Evolutionary conservation across 495 filamentous ascomycete species (phyloP).

Genomic region (Aspergillus panamensis): DNA sequence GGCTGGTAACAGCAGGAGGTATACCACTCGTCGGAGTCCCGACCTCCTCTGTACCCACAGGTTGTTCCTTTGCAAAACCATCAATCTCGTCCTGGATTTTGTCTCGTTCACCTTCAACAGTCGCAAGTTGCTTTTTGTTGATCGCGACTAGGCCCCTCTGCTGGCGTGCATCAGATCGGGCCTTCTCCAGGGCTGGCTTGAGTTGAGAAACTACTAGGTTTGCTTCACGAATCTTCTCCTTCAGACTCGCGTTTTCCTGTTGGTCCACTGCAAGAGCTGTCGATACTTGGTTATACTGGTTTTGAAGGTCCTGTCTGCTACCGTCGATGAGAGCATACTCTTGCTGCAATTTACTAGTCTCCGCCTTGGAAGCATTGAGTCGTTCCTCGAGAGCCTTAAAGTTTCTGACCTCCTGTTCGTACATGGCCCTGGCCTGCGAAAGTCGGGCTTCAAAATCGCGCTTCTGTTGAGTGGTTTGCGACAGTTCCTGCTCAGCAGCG

Average conservation of each 20-base stretch:
- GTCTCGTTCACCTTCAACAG: conserved; percentile 81
- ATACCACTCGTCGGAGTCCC: conserved; percentile 38
- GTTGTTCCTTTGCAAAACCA: conserved; percentile 55
- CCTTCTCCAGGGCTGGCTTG: conserved; percentile 84
- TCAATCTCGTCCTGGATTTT: conserved; percentile 77
- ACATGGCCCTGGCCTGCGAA: conserved; percentile 75
- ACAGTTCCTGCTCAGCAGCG: conserved; percentile 73
- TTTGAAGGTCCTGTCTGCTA: conserved; percentile 77
- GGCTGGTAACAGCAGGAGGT: conserved; percentile 54
- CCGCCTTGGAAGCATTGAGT: conserved; percentile 66
- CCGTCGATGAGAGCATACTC: conserved; percentile 81
- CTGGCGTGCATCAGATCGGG: conserved; percentile 82
- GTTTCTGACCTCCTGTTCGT: conserved; percentile 87
- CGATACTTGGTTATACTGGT: conserved; percentile 72
- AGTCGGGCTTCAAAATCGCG: conserved; percentile 85
- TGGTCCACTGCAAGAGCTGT: conserved; percentile 79
- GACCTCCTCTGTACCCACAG: conserved; percentile 29
- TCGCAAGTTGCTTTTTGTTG: conserved; percentile 94
- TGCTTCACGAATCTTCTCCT: conserved; percentile 78
- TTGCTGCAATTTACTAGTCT: conserved; percentile 75
- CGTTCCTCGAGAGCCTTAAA: conserved; percentile 82
- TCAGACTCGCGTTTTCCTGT: conserved; percentile 78
- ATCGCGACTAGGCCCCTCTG: conserved; percentile 95
- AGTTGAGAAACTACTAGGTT: conserved; percentile 79
- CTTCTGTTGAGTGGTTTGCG: conserved; percentile 77